Conservation (phyloP, 331 rosid genomes). For the Phaseolus coccineus region DNA sequence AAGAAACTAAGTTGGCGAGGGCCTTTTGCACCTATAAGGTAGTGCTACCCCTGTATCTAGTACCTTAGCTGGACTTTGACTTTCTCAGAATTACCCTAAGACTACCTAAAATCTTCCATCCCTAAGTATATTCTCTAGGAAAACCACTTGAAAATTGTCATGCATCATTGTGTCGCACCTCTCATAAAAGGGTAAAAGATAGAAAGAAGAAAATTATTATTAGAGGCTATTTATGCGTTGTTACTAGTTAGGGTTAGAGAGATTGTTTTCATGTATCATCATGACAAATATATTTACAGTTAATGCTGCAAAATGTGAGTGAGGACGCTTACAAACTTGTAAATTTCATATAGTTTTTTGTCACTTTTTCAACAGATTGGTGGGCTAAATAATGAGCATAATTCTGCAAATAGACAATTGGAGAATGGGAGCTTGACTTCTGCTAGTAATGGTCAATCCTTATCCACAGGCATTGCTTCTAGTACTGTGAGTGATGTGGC, state of each 20-base stretch:
- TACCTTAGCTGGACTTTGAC: not conserved
- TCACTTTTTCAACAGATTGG: slow-evolving; percentile 57
- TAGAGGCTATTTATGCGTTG: not conserved
- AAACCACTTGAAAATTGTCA: slow-evolving; percentile 18
- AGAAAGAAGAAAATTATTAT: not conserved
- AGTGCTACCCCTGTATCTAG: not conserved
- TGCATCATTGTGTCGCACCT: slow-evolving; percentile 15
- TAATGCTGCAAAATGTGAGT: slow-evolving; percentile 47
- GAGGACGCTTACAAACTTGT: slow-evolving; percentile 44
- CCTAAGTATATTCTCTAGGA: not conserved
- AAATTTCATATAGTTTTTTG: slow-evolving; percentile 38
- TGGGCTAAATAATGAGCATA: slow-evolving; percentile 59
- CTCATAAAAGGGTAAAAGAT: slow-evolving; percentile 26
- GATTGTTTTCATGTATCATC: not conserved
- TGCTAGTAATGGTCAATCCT: slow-evolving; percentile 62
- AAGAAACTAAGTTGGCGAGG: not conserved
- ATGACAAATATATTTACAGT: not conserved
- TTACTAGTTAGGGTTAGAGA: slow-evolving; percentile 12
- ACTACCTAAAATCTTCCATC: not conserved
- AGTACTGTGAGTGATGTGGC: slow-evolving; percentile 55
- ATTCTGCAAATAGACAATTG: slow-evolving; percentile 58
- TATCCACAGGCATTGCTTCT: slow-evolving; percentile 57
- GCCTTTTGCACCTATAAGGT: not conserved
- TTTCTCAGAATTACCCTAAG: not conserved
- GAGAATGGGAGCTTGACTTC: slow-evolving; percentile 78